Conservation (phyloP, 805 yeast species). For the Sungouiella blattae region DNA sequence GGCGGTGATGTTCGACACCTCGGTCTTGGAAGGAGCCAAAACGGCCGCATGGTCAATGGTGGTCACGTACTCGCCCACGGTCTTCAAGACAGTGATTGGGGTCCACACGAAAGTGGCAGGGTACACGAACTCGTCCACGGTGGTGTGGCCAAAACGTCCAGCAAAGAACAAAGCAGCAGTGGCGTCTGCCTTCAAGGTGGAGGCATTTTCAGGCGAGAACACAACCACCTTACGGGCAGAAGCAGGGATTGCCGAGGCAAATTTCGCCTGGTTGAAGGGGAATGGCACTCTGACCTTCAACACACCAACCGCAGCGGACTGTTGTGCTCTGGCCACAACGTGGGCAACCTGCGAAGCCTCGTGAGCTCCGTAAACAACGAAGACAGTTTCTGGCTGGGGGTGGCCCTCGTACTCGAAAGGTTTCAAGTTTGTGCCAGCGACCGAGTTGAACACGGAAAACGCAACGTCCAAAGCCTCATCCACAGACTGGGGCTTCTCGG, state of each 20-base stretch:
- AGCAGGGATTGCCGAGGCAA: conserved; percentile 55
- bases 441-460: conserved; percentile 47
- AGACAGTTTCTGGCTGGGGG: conserved; percentile 62
- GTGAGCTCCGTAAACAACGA: conserved; percentile 74
- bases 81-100: conserved; percentile 47
- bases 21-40: conserved; percentile 19
- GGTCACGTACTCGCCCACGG: conserved; percentile 42
- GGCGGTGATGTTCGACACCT: conserved; percentile 26
- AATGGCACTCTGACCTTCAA: conserved; percentile 72
- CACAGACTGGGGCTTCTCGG: conserved; percentile 19
- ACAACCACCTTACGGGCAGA: conserved; percentile 61
- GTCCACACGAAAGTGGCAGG: conserved; percentile 56
- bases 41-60: conserved; percentile 25
- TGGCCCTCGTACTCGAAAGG: conserved; percentile 73
- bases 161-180: conserved; percentile 64
- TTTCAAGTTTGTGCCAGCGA: conserved; percentile 51
- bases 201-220: conserved; percentile 49
- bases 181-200: conserved; percentile 62
- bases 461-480: conserved; percentile 44
- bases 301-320: conserved; percentile 51
- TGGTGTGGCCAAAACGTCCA: conserved; percentile 34
- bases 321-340: conserved; percentile 33
- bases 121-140: conserved; percentile 51
- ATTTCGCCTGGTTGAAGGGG: conserved; percentile 69
- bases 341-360: conserved; percentile 55